Evolutionary conservation across 768 basidiomycete genomes (phyloP).

Genomic region (Termitomyces sp.): DNA sequence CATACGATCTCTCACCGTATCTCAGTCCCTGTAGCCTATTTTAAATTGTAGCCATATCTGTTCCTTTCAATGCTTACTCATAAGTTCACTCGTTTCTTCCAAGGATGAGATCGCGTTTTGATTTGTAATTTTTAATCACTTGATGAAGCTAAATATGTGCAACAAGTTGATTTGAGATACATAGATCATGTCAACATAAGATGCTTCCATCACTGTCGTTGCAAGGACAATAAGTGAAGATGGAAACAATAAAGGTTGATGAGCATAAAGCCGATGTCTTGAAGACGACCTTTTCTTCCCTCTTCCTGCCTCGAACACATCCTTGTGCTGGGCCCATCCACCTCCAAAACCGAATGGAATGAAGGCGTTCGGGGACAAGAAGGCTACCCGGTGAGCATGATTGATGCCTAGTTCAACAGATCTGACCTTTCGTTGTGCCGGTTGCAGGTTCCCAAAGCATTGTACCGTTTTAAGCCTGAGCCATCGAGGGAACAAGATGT

Average conservation of each 20-base stretch:
- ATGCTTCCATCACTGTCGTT: not conserved
- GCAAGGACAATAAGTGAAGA: slow-evolving; percentile 19
- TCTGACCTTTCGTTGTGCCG: not conserved
- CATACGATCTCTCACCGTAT: not conserved
- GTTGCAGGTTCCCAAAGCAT: not conserved
- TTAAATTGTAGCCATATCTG: slow-evolving; percentile 3
- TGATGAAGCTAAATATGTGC: no score
- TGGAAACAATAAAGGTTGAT: slow-evolving; percentile 22
- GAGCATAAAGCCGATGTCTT: slow-evolving; percentile 17
- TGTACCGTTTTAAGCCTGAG: not conserved
- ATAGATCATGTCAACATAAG: slow-evolving; percentile 1
- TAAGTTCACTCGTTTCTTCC: not conserved
- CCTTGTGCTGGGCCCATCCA: not conserved
- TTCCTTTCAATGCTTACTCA: not conserved
- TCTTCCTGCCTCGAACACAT: slow-evolving; percentile 11
- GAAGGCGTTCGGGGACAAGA: not conserved
- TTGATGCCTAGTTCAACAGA: not conserved
- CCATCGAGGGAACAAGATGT: not conserved
- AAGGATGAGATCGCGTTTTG: not conserved
- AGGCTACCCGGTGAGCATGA: not conserved
- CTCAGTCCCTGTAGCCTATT: slow-evolving; percentile 6
- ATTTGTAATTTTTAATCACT: not conserved
- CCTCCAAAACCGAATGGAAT: not conserved
- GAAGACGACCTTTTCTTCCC: not conserved
- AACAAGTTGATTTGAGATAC: no score